Conservation (phyloP, 2,329 filamentous ascomycete species). For the Emergomyces orientalis region DNA sequence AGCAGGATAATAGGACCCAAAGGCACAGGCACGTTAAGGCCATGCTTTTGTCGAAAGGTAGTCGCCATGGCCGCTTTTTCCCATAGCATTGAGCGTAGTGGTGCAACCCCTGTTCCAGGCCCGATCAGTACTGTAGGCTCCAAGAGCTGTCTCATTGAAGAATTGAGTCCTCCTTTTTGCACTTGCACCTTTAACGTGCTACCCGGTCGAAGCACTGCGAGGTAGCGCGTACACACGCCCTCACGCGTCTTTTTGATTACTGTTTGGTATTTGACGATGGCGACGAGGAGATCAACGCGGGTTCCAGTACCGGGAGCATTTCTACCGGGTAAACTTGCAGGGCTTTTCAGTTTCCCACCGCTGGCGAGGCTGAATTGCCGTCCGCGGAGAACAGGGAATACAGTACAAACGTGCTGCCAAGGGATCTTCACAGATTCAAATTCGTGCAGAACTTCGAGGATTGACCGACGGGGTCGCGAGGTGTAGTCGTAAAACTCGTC, state of each 20-base stretch:
- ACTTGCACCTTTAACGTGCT: conserved; percentile 53
- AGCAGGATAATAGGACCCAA: conserved; percentile 54
- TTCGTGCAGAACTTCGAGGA: conserved; percentile 84
- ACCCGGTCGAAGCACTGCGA: conserved; percentile 53
- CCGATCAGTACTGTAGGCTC: conserved; percentile 66
- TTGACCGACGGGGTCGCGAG: conserved; percentile 76
- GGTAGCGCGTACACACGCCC: conserved; percentile 83
- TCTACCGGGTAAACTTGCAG: conserved; percentile 4
- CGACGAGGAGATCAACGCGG: conserved; percentile 63
- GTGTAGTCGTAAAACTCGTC: conserved; percentile 97
- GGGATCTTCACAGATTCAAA: conserved; percentile 79
- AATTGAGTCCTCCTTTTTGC: conserved; percentile 45
- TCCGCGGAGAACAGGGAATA: conserved; percentile 76
- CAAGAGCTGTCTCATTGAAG: conserved; percentile 38
- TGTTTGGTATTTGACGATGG: conserved; percentile 85
- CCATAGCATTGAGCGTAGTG: conserved; percentile 70
- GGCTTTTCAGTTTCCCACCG: conserved; percentile 45
- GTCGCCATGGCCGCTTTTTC: conserved; percentile 48
- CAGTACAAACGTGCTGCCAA: conserved; percentile 57
- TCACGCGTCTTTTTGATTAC: conserved; percentile 74
- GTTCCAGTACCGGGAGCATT: conserved; percentile 29
- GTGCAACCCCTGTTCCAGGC: conserved; percentile 79
- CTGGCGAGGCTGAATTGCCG: conserved; percentile 90
- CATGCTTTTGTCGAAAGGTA: conserved; percentile 23
- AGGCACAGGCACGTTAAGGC: conserved; percentile 18